Conservation (phyloP, 2,329 filamentous ascomycete genomes). For the Lachnellula suecica region DNA sequence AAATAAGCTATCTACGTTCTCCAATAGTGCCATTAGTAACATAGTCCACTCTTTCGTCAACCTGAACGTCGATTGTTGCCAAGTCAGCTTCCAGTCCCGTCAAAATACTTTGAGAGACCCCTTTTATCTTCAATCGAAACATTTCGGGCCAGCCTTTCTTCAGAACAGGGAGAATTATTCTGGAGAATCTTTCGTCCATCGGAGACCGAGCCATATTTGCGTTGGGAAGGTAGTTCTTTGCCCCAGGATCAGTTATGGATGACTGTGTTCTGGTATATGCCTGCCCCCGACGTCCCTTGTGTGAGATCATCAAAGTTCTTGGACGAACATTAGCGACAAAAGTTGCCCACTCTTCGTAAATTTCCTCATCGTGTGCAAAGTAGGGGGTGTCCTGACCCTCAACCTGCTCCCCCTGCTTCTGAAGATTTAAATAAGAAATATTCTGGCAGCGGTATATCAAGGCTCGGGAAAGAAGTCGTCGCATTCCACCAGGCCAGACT, state of each 20-base stretch:
- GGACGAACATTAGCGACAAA: not conserved
- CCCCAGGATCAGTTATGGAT: not conserved
- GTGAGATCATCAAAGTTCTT: not conserved
- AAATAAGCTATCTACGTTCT: too few relatives aligned
- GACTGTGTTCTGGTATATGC: not conserved
- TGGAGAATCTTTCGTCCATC: too few relatives aligned
- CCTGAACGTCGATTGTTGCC: too few relatives aligned
- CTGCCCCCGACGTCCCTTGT: not conserved
- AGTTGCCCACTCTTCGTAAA: not conserved
- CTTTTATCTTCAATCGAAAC: too few relatives aligned
- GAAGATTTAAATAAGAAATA: not conserved
- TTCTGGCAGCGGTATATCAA: not conserved
- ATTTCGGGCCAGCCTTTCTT: too few relatives aligned
- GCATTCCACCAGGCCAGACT: not conserved
- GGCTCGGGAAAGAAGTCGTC: not conserved
- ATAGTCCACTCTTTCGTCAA: too few relatives aligned
- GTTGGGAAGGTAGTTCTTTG: not conserved
- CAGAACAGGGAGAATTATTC: too few relatives aligned
- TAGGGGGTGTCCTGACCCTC: not conserved
- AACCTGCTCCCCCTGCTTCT: not conserved
- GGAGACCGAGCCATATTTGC: too few relatives aligned
- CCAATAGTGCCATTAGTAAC: too few relatives aligned
- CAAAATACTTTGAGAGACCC: too few relatives aligned
- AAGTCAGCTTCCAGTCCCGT: too few relatives aligned
- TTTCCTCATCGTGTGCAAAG: not conserved